Base-by-base conservation (phyloP, 768 basidiomycete species). In the Russula dissimulans region DNA sequence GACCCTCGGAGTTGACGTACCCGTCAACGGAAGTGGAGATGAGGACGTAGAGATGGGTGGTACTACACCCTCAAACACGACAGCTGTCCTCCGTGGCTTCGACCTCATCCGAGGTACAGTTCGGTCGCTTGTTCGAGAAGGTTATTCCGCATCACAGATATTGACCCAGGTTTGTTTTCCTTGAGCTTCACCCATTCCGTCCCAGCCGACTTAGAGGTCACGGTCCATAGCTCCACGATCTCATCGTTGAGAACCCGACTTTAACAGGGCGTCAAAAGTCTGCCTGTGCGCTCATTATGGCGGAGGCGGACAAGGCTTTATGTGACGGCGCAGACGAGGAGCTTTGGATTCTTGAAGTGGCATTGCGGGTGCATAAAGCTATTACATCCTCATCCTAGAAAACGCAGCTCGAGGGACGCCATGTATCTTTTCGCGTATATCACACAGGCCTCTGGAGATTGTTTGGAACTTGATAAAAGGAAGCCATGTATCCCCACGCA, bases 321-420 rank as follows among this genome's bases (percentile, higher is more conserved):
- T 91, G 89, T 66, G 95, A 98, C 64, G 97, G 97, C 0, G 94
- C 91, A 15, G 97, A 99, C 68, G 97, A 99, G 72, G 97, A 97
- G 71, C 75, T 99, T 26, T 97, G 95, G 86, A 82, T 91, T 36
- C 74, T 99, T 14, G 91, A 97, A 68, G 86, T 92, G 38, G 93
- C 84, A n/a, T 71, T 97, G 54, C 79, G 82, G 26, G 77, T 95
- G 15, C 79, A 87, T 69, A 91, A 87, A 69, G 81, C 81, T 14
- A 67, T 89, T 51, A 54, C 56, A 43, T 56, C 69, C 22, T 26
- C 22, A 26, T 26, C 22, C 49, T 68, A 59, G 45, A 22, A 42
- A 36, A n/a, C 43, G 38, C 18, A 3, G 42, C 17, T 36, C 43
- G 34, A 14, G 22, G 32, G 47, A 61, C 29, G 15, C 12, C 12